These are phyloP conservation scores for Kappamyces sp. DNA, from an alignment of 192 early-diverging fungal genomes.

Conservation along the genomic window DNA sequence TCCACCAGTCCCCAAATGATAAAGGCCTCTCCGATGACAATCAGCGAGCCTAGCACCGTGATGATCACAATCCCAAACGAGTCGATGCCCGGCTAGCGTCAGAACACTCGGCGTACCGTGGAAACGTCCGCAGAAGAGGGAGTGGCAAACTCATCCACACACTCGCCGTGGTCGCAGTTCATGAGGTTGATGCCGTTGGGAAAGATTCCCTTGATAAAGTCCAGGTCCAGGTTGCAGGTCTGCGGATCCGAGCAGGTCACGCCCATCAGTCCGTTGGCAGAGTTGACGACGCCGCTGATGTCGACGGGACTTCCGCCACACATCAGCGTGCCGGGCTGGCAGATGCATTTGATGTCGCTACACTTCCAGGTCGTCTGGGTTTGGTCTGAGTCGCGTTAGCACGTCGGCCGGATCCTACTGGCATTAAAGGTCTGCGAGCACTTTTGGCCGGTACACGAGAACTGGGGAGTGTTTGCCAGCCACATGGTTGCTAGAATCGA, in stretches of 20 bases:
- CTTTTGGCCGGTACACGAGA: constrained; percentile 36
- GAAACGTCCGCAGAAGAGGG: constrained; percentile 16
- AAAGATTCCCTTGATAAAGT: constrained; percentile 40
- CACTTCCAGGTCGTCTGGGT: constrained; percentile 37
- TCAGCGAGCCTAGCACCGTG: constrained; percentile 13
- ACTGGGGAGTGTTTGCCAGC: constrained; percentile 43
- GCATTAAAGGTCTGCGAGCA: constrained; percentile 27
- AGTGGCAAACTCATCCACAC: constrained; percentile 39
- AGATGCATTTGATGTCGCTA: constrained; percentile 35
- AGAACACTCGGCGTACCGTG: not conserved
- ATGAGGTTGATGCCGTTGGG: constrained; percentile 43
- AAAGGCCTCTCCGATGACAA: constrained; percentile 4
- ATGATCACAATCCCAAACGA: not conserved
- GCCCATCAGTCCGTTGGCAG: constrained; percentile 31
- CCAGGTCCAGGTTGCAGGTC: constrained; percentile 38
- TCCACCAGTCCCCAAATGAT: constrained; percentile 22
- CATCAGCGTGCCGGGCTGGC: constrained; percentile 36
- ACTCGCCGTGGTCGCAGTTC: constrained; percentile 52
- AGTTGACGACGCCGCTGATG: constrained; percentile 28
- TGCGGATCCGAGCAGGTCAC: constrained; percentile 39
- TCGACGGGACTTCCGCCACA: constrained; percentile 43
- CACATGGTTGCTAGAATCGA: constrained; percentile 35
- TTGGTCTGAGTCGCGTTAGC: constrained; percentile 8
- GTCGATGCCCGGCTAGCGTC: not conserved
- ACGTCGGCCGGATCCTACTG: no score